Conservation (phyloP, 192 early-diverging fungal genomes). For the Umbelopsis sp. region DNA sequence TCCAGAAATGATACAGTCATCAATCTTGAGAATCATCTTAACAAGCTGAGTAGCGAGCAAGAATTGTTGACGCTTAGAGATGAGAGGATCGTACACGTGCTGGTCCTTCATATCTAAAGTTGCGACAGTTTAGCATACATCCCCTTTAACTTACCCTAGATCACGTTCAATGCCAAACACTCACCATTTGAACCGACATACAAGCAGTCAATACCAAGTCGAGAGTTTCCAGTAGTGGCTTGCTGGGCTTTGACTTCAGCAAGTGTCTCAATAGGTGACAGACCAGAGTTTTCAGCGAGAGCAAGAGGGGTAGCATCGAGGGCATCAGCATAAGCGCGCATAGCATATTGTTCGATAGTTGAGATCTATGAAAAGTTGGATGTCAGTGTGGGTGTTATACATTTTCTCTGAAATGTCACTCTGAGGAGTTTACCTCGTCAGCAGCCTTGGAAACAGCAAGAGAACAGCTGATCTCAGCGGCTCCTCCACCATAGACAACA, state of each 20-base stretch:
- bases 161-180: not conserved
- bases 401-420: not conserved
- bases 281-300: constrained; percentile 96
- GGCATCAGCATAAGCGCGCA: constrained; percentile 96
- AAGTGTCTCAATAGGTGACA: constrained; percentile 95
- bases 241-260: constrained; percentile 95
- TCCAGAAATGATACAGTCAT: constrained; percentile 72
- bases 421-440: constrained; percentile 56
- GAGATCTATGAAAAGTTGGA: constrained; percentile 58
- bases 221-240: constrained; percentile 79
- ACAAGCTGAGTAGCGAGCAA: constrained; percentile 97
- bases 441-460: constrained; percentile 91
- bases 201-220: constrained; percentile 97
- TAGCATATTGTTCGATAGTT: constrained; percentile 98
- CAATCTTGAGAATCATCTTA: constrained; percentile 98
- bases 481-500: constrained; percentile 98
- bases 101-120: constrained; percentile 91
- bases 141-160: constrained; percentile 23
- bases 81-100: constrained; percentile 98
- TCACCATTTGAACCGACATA: constrained; percentile 82
- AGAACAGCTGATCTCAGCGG: constrained; percentile 96
- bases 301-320: constrained; percentile 90
- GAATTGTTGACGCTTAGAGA: constrained; percentile 99
- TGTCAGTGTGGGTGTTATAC: not conserved
- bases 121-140: constrained; percentile 8